Evolutionary conservation across 306 rosid genomes (phyloP).

Genomic region (Acacia confusa): DNA sequence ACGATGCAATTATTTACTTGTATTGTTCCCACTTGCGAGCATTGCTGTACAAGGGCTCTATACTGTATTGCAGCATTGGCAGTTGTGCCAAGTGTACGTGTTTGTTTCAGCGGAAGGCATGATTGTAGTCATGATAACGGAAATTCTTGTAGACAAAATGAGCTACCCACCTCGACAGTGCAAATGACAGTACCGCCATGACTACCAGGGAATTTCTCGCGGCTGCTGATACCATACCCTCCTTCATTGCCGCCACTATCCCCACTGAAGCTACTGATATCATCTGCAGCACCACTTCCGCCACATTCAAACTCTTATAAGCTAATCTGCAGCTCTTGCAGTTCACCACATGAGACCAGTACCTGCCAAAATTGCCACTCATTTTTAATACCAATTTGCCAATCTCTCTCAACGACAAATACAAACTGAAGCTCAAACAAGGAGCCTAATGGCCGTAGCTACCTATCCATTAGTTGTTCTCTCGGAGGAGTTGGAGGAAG

Average conservation of each 20-base stretch:
- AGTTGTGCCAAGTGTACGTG: not conserved
- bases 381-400: not conserved
- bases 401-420: not conserved
- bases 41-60: slow-evolving; percentile 1
- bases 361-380: slow-evolving; percentile 45
- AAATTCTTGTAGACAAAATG: slow-evolving; percentile 74
- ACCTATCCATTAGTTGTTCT: slow-evolving; percentile 91
- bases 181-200: slow-evolving; percentile 61
- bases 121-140: slow-evolving; percentile 78
- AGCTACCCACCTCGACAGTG: slow-evolving; percentile 72
- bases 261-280: slow-evolving; percentile 64
- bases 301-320: slow-evolving; percentile 62
- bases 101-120: slow-evolving; percentile 56
- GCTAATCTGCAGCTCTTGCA: slow-evolving; percentile 83
- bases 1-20: not conserved
- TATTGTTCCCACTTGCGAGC: not conserved
- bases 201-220: slow-evolving; percentile 54
- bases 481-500: slow-evolving; percentile 83
- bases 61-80: no score
- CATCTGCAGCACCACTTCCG: slow-evolving; percentile 63
- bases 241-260: slow-evolving; percentile 64
- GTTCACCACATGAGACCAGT: slow-evolving; percentile 81
- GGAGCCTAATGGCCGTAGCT: slow-evolving; percentile 16
- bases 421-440: slow-evolving; percentile 17
- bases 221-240: slow-evolving; percentile 39